phyloP scores from a whole-genome alignment of 345 rosid species.

The Mercurialis annua region DNA sequence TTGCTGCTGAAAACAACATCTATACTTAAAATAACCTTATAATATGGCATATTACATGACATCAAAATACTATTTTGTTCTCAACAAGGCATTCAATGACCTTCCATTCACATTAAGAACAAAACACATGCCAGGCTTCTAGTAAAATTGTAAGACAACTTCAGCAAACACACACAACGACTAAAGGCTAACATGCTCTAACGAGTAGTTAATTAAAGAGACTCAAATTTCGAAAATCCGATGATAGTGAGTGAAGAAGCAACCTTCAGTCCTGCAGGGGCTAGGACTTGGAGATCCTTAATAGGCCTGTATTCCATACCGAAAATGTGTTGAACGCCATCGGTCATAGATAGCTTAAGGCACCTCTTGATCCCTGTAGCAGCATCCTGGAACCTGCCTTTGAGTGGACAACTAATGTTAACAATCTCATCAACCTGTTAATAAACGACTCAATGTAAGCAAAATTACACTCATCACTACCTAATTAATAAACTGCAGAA shows the following conservation, averaged over 20 bases:
- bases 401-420: constrained; percentile 68
- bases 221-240: constrained; percentile 4
- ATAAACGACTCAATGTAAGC: constrained; percentile 11
- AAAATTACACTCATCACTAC: neutral
- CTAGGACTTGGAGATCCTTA: constrained; percentile 70
- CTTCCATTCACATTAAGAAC: constrained; percentile 6
- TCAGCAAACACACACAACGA: neutral
- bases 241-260: constrained; percentile 20
- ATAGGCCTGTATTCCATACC: constrained; percentile 93
- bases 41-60: neutral
- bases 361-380: constrained; percentile 79
- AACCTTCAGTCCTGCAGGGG: constrained; percentile 87
- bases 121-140: neutral
- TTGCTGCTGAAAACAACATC: neutral
- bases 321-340: constrained; percentile 85
- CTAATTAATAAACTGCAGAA: neutral
- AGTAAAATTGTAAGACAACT: too few species aligned
- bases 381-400: constrained; percentile 66
- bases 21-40: neutral
- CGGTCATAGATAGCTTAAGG: constrained; percentile 86
- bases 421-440: constrained; percentile 93
- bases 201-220: neutral
- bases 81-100: constrained; percentile 12
- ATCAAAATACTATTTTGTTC: constrained; percentile 5
- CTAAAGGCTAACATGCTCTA: neutral